Evolutionary conservation across 345 rosid genomes (phyloP), one percentile per base, ranked within the genome.

Genomic region (Lumnitzera racemosa): DNA sequence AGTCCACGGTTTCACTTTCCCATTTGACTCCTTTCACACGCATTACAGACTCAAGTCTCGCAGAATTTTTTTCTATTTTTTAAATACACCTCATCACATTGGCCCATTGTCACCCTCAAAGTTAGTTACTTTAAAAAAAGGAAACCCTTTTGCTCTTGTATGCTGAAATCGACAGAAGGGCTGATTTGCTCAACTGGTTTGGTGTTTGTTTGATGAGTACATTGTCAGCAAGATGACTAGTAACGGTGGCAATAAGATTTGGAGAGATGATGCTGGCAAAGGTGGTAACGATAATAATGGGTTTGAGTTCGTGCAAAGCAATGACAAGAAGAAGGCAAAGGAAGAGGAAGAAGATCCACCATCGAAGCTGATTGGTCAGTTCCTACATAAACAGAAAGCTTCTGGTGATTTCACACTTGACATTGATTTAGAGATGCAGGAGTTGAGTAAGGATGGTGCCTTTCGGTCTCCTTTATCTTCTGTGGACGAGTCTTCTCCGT

Each of bases 391-490:
- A 69, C 85, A 74, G 65, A 66, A 73, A 47, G 85, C 78, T 46
- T 80, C 82, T 47, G 85, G 82, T 11, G 85, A 77, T 27, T 61
- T 77, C 72, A 70, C 70, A 14, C 61, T 80, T 24, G 85, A 80
- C 65, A 72, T 80, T 58, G 85, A 80, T 55, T 57, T 77, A 15
- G 61, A 71, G 56, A 80, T 77, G 85, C 74, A 68, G 1, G 82
- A 77, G 78, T 78, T 72, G 47, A 71, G 56, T 17, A 61, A 55
- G 50, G 73, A 57, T 16, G 24, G 41, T 43, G n/a, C 11, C 46
- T 24, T n/a, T 23, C 63, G 16, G 36, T 61, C 67, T 31, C 64
- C 43, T 36, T 36, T 74, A 29, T 63, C 81, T 59, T 72, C 81
- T 24, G 66, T 70, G 47, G 36, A 24, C 23, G 76, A 73, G 15